A percentile compares a stretch with the other conserved stretches of the same genome.
Conservation (phyloP, 192 early-diverging fungal species). For the Coemansia sp. region DNA sequence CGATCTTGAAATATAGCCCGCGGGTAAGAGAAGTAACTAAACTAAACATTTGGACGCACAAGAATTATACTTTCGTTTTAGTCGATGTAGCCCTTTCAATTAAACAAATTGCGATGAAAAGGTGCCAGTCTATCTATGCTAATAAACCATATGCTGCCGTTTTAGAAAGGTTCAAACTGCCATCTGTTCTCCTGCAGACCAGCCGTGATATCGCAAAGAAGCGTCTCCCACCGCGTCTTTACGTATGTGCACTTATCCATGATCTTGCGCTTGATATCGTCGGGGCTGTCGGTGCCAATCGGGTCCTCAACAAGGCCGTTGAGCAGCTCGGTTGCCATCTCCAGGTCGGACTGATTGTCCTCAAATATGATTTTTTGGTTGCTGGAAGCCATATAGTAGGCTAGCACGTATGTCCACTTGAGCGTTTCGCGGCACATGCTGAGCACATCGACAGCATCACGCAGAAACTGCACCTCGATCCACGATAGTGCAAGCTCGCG, state of each 20-base stretch:
- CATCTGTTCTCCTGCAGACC: conserved; percentile 83
- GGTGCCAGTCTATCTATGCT: no score
- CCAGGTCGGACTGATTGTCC: conserved; percentile 97
- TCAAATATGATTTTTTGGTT: conserved; percentile 94
- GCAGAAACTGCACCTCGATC: conserved; percentile 99
- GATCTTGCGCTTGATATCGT: conserved; percentile 79
- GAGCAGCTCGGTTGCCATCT: conserved; percentile 95
- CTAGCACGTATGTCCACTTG: conserved; percentile 98
- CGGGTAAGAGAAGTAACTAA: no score
- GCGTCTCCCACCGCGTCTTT: conserved; percentile 77
- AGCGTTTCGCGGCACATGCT: conserved; percentile 87
- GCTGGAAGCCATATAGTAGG: conserved; percentile 83
- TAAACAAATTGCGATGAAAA: no score
- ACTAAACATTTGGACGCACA: no score
- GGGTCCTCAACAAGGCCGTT: conserved; percentile 89
- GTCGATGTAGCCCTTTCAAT: conserved; percentile 6
- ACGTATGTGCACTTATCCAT: conserved; percentile 96
- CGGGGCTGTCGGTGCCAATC: conserved; percentile 59
- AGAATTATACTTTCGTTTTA: no score
- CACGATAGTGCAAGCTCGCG: conserved; percentile 83
- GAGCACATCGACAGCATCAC: conserved; percentile 86
- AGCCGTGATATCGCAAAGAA: conserved; percentile 87
- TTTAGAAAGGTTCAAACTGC: conserved; percentile 57
- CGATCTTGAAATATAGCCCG: conserved; percentile 74
- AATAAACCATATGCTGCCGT: no score